Base-by-base conservation (phyloP, 2,329 filamentous ascomycete genomes). In the Venturia carpophila region DNA sequence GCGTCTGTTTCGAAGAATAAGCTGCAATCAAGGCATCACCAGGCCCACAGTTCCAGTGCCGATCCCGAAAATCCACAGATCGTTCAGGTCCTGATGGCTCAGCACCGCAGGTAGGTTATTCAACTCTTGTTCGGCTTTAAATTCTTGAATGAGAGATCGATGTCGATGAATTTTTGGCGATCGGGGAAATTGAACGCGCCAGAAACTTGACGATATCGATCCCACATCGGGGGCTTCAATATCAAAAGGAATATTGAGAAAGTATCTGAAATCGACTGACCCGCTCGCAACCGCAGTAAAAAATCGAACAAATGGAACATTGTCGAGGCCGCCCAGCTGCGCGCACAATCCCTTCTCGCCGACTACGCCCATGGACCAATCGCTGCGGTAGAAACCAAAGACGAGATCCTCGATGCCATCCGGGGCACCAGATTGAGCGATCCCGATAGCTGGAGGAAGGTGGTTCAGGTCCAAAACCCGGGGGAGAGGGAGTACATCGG, bases 291-390 rank as follows among this genome's bases (percentile, higher is more conserved):
- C 17, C 87, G 88, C 70, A 91, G 87, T 75, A 97, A 96, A 77
- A 97, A 97, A 79, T 90, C 89, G 68, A 97, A 96, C 76, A 87
- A 93, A 64, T 87, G 87, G 72, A 87, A 87, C 37, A 91, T 97
- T 62, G 87, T 97, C 60, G 91, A 96, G 73, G 89, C 92, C 69
- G 83, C 83, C n/a, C 79, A 84, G 64, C 72, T 80, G 6, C 78
- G 78, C 41, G 81, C 80, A 39, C 81, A 84, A 39, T 84, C 83
- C 65, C 80, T 92, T 43, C 82, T 91, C 15, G 84, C 88, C 41
- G 84, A 84, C 5, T 91, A 91, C 69, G 79, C 90, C 5, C 84
- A 88, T 39, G 90, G 90, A 0, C 91, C 92, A 0, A 90, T 97
- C 66, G 84, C 90, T 11, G 93, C 92, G 0, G 88, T 97, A 63